Evolutionary conservation across 306 rosid genomes (phyloP), one percentile per base, ranked within the genome.

Genomic region (Quercus glauca): DNA sequence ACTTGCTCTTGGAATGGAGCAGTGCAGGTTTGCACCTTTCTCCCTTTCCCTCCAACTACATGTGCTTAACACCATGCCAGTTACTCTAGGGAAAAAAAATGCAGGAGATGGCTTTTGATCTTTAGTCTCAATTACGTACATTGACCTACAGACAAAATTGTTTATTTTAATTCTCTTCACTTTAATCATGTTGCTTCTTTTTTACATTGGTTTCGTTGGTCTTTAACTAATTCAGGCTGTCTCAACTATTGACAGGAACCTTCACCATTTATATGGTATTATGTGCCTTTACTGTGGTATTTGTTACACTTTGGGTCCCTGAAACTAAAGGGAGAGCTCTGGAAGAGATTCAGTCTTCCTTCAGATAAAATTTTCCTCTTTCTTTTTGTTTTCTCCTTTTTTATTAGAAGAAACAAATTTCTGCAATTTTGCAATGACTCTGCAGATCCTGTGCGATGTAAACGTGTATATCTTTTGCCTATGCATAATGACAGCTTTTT

Each of bases 241-340:
- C 6, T 76, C 63, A 84, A 51, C 78, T 83, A 23, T 80, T 77
- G 31, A 83, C 94, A 95, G 99, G 94, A 84, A 91, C 98, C 78
- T 95, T 95, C 96, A 79, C 98, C 61, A 81, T 95, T 18, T 95
- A 92, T 74, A 45, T 82, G 87, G 2, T 85, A 21, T 86, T 95
- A 43, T 83, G 92, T 59, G 92, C 92, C 76, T 86, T 92, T 21
- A 82, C 92, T 0, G 76, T 88, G 71, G 87, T 73, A 69, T 93
- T 95, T 82, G 97, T 95, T 57, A 10, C 80, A 65, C 77, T 90
- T 79, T 93, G 90, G 90, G 99, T 95, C 33, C 99, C 98, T 26
- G 99, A 95, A 86, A 95, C 99, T 14, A 95, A 95, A 78, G 99
- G 98, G 12, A 91, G 87, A 89, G 79, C 94, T 52, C 91, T 95